Evolutionary conservation across 345 rosid species (phyloP), one percentile per base, ranked within the genome.

Genomic region (Balakata baccata): DNA sequence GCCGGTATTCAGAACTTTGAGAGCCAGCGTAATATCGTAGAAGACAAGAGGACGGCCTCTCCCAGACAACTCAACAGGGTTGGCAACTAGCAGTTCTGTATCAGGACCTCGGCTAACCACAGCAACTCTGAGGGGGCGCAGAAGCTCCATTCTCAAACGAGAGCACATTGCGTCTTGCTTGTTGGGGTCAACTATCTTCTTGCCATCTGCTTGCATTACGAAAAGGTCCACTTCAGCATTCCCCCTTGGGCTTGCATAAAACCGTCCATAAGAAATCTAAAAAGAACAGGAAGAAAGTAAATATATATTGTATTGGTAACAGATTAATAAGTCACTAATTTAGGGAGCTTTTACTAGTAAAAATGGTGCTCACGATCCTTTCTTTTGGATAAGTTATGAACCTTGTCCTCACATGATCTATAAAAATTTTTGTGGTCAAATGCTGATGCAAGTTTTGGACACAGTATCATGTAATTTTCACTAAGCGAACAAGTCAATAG

Each of bases 41-140:
- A 90, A 90, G 60, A 90, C 94, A 18, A 90, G 88, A 50, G 94
- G 94, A 41, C 94, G 74, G 60, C 94, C 92, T 76, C 89, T 86
- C 39, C 89, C 86, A 3, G 90, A 86, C 71, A 90, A 62, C 66
- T 90, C 94, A 39, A 88, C 94, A 6, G 92, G 94, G 83, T 90
- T 90, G n/a, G 94, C 87, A 6, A 90, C 94, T 0, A 90, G 83
- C 65, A 90, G 85, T 69, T 88, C 92, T 0, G 87, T 77, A 41
- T 90, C 94, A 16, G 94, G 92, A 43, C 94, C 94, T 5, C 86
- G 80, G 81, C 82, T 85, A 64, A 79, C 86, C 49, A 88, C 86
- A 45, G 87, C 87, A 5, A 88, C 86, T 78, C 90, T 83, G 60
- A 90, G 79, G 47, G 94, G 94, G 61, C 50, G 76, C 75, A 72